These are phyloP conservation scores for Leishmania lainsoni DNA, from an alignment of 208 protist species.

Conservation along the genomic window DNA sequence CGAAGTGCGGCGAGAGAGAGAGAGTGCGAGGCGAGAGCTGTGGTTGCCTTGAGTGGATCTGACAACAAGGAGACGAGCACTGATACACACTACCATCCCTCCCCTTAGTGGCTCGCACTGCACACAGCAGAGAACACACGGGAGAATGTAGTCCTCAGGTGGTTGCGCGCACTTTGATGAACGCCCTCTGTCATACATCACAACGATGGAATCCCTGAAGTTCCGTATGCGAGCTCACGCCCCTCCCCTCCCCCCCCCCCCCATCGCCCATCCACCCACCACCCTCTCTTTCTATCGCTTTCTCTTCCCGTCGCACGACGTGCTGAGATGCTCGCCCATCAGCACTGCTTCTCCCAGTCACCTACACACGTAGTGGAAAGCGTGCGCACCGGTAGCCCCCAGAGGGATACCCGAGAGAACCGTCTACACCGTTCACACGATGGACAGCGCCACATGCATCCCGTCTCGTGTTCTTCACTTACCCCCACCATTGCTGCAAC, in stretches of 20 bases:
- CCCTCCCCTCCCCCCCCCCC: not conserved
- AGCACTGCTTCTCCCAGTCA: not conserved
- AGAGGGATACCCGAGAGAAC: not conserved
- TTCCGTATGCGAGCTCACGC: not conserved
- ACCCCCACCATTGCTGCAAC: constrained; percentile 15
- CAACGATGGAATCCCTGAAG: not conserved
- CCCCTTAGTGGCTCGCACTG: not conserved
- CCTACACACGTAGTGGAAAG: not conserved
- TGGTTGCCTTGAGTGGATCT: not conserved
- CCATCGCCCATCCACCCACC: not conserved
- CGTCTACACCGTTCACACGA: not conserved
- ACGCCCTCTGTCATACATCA: not conserved
- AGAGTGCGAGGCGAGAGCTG: no score
- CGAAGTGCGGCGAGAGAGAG: no score
- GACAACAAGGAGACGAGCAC: not conserved
- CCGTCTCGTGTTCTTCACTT: constrained; percentile 22
- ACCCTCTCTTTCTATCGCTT: not conserved
- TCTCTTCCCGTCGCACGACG: not conserved
- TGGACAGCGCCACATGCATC: constrained; percentile 14
- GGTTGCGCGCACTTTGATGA: not conserved
- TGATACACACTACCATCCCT: not conserved
- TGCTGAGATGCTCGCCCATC: not conserved
- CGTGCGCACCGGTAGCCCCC: not conserved
- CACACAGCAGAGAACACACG: not conserved
- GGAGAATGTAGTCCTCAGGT: not conserved